Evolutionary conservation across 352 stramenopile species (phyloP), one percentile per base, ranked within the genome.

Genomic region (Globisporangium camurandrum): DNA sequence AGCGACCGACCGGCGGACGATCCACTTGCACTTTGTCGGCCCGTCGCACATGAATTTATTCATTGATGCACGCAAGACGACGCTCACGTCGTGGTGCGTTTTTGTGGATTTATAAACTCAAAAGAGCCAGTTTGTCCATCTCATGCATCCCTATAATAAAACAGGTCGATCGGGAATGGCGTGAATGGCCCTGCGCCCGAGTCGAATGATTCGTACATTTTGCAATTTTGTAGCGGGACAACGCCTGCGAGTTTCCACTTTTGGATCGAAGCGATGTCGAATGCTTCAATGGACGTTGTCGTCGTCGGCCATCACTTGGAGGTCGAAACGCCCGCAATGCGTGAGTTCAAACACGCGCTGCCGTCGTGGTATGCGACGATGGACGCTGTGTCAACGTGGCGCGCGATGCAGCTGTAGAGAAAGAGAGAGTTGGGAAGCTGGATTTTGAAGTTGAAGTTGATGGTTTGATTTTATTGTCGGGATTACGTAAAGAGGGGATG

Each of bases 281-380:
- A 67, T 22, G 49, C 59, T 0, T 56, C 65, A 6, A 80, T 90
- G 40, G 66, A 84, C 45, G 64, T 80, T 8, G 77, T 67, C 34
- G 67, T 85, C 34, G 74, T 86, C 33, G 79, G 74, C n/a, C 77
- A 87, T 54, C 78, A 71, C 52, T 57, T 90, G n/a, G 64, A 86
- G 37, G 58, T 62, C 10, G 54, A 28, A 14, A 85, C 79, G 8
- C 62, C 74, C 0, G 67, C 72, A 47, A 68, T 88, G 60, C 46
- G 63, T 19, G 65, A 72, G 39, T 68, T 86, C 30, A 46, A 55
- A 2, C 46, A 62, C 1, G 66, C 61, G 12, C 46, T 88, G 49
- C 79, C 79, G 7, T 62, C 62, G 7, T 88, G 76, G 75, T 63
- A 56, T 4, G 57, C 74, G 9, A 43, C 67, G 23, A 64, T 65